Evolutionary conservation across 2,329 filamentous ascomycete genomes (phyloP).

Genomic region (Paraphoma chrysanthemicola): DNA sequence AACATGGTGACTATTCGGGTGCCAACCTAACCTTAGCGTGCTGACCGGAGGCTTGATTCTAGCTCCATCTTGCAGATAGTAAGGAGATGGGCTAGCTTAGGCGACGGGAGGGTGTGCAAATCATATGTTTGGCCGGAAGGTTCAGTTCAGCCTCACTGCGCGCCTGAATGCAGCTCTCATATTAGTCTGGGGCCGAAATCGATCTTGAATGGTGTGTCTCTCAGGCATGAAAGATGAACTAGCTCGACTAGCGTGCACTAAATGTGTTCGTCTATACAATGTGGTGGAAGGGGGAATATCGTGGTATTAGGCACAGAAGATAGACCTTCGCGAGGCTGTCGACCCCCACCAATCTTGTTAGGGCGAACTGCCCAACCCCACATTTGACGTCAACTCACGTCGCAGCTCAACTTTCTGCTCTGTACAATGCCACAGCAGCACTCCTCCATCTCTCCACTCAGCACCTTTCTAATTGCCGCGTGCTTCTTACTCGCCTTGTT

Average conservation of each 20-base stretch:
- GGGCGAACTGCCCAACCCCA: background rate
- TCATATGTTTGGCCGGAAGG: background rate
- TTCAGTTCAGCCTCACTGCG: background rate
- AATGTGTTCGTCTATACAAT: background rate
- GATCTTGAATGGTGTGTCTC: background rate
- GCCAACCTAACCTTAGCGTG: too few relatives aligned
- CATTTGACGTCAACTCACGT: background rate
- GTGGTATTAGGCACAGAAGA: background rate
- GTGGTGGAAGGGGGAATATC: background rate
- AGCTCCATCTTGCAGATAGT: background rate
- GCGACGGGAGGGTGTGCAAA: background rate
- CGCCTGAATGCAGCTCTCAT: background rate
- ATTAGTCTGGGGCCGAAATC: background rate
- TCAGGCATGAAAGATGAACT: background rate
- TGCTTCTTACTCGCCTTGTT: constrained; percentile 61
- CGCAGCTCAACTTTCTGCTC: constrained; percentile 9
- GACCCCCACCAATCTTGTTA: background rate
- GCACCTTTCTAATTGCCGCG: constrained; percentile 55
- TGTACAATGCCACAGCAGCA: constrained; percentile 14
- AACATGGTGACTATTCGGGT: too few relatives aligned
- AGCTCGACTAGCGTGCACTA: background rate
- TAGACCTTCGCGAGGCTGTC: background rate
- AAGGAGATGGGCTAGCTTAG: too few relatives aligned
- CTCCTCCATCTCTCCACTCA: constrained; percentile 42
- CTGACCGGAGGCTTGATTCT: too few relatives aligned